Conservation (phyloP, 768 basidiomycete genomes). For the Suillus lakei region DNA sequence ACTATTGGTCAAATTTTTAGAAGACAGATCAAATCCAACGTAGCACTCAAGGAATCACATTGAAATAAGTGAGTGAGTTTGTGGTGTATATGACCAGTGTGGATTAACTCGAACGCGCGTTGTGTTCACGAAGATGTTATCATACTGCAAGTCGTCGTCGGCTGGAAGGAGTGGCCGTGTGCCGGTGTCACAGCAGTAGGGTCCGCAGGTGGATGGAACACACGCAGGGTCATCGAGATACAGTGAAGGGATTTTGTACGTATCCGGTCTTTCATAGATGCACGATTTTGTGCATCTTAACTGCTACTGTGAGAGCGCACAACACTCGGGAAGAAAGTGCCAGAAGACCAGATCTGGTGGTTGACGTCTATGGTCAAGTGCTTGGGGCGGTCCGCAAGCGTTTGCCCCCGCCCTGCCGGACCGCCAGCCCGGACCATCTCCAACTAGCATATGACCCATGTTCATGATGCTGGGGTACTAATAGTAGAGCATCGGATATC, state of each 20-base stretch:
- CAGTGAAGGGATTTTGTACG: neutral
- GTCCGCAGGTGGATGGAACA: too few relatives aligned
- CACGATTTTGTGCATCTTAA: neutral
- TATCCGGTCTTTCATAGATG: neutral
- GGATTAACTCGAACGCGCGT: neutral
- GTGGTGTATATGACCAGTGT: neutral
- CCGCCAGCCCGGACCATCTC: neutral
- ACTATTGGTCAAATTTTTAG: neutral
- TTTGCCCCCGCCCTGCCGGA: neutral
- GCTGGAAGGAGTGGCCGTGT: neutral
- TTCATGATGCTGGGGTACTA: neutral
- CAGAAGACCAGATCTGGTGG: neutral
- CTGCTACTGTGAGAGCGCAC: neutral
- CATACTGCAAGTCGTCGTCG: neutral
- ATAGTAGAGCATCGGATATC: conserved; percentile 4
- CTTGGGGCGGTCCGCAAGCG: neutral
- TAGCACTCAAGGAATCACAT: neutral
- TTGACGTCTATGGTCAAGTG: neutral
- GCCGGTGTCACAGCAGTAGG: neutral
- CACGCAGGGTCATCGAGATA: too few relatives aligned
- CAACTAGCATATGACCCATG: neutral
- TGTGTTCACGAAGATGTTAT: neutral
- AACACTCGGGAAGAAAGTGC: neutral
- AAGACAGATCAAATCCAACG: neutral
- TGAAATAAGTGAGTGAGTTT: neutral